Evolutionary conservation across 805 yeast species (phyloP).

Genomic region (Zygoascus bituminiphila): DNA sequence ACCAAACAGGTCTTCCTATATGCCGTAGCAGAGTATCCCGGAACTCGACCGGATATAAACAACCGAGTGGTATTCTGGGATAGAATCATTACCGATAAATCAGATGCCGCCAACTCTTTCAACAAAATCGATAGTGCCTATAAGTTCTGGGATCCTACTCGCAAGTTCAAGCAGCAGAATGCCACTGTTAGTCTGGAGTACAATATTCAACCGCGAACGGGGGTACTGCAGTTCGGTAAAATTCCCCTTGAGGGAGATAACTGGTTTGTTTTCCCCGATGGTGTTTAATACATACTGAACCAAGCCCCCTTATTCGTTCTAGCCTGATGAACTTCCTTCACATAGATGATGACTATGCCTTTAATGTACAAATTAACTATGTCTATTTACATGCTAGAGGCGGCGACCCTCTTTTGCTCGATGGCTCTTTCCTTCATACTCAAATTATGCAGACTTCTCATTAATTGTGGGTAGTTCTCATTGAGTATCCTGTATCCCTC

Average conservation of each 20-base stretch:
- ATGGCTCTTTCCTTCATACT: background rate
- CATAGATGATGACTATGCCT: background rate
- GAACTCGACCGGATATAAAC: slow-evolving; percentile 25
- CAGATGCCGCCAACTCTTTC: slow-evolving; percentile 51
- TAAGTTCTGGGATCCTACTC: slow-evolving; percentile 78
- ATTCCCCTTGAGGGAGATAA: slow-evolving; percentile 22
- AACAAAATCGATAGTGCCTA: slow-evolving; percentile 58
- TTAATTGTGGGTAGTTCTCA: slow-evolving; percentile 3
- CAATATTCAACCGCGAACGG: slow-evolving; percentile 90
- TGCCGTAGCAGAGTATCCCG: slow-evolving; percentile 77
- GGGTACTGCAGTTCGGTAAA: slow-evolving; percentile 66
- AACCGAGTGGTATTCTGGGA: slow-evolving; percentile 89
- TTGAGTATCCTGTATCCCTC: background rate
- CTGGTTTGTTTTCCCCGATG: slow-evolving; percentile 3
- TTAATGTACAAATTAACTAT: background rate
- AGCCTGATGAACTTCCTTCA: too few relatives aligned
- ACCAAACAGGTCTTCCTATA: slow-evolving; percentile 94
- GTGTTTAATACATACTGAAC: too few relatives aligned
- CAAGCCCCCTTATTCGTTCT: too few relatives aligned
- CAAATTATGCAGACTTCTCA: background rate
- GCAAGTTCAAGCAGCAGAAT: slow-evolving; percentile 43
- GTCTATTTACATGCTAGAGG: background rate
- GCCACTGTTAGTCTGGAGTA: slow-evolving; percentile 70
- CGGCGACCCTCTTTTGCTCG: background rate
- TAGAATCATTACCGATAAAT: slow-evolving; percentile 52